Conservation (phyloP, 495 filamentous ascomycete genomes). For the Xylaria grammica region DNA sequence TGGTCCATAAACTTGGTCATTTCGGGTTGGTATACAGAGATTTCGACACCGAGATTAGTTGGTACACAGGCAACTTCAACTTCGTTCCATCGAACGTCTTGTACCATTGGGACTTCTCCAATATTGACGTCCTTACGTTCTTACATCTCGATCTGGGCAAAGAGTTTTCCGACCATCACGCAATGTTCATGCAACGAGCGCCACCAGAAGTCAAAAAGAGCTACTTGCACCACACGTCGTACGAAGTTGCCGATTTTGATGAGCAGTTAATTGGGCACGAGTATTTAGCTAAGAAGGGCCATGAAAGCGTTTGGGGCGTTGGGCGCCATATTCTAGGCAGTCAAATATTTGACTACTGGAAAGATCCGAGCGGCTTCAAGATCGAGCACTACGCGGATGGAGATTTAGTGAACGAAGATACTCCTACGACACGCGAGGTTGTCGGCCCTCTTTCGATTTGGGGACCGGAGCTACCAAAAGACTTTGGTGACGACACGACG, state of each 20-base stretch:
- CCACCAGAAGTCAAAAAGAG: conserved; percentile 34
- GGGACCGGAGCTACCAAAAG: conserved; percentile 25
- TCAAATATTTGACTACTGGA: conserved; percentile 64
- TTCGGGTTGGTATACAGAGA: conserved; percentile 59
- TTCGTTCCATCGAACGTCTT: conserved; percentile 46
- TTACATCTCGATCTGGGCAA: conserved; percentile 26
- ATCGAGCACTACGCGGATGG: conserved; percentile 63
- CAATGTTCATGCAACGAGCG: conserved; percentile 56
- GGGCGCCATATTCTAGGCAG: conserved; percentile 61
- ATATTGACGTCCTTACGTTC: conserved; percentile 25
- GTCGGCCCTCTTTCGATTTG: conserved; percentile 23
- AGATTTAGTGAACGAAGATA: conserved; percentile 60
- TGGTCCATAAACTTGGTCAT: conserved; percentile 67
- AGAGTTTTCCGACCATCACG: conserved; percentile 58
- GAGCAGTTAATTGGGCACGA: conserved; percentile 65
- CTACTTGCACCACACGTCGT: conserved; percentile 64
- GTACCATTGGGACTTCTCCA: conserved; percentile 19
- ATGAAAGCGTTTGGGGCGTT: conserved; percentile 63
- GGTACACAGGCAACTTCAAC: conserved; percentile 65
- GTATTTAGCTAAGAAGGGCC: conserved; percentile 58
- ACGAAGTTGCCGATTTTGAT: conserved; percentile 68
- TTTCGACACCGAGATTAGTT: conserved; percentile 52
- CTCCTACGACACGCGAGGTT: conserved; percentile 35
- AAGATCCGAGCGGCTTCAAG: conserved; percentile 56
- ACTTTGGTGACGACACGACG: conserved; percentile 16